Evolutionary conservation across 768 basidiomycete species (phyloP).

Genomic region (Boletus rufocinnamomeus): DNA sequence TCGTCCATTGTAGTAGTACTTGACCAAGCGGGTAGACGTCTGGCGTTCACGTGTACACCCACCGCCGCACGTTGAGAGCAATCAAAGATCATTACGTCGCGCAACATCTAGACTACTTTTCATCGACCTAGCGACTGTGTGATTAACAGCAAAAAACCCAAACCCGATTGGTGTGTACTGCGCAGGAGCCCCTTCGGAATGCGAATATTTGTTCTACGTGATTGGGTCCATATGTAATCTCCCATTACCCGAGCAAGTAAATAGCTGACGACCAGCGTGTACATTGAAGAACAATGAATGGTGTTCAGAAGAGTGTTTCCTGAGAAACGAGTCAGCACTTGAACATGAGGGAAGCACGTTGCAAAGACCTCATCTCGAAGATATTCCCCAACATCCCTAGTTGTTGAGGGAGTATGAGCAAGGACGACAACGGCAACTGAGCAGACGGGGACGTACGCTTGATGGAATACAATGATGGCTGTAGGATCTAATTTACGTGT

Average conservation of each 20-base stretch:
- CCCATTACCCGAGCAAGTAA: slow-evolving; percentile 26
- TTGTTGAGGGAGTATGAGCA: slow-evolving; percentile 5
- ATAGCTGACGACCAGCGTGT: slow-evolving; percentile 7
- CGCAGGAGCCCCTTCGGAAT: neutral
- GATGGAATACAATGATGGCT: slow-evolving; percentile 96
- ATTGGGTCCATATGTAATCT: slow-evolving; percentile 12
- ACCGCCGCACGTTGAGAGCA: neutral
- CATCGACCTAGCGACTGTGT: slow-evolving; percentile 11
- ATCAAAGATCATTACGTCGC: slow-evolving; percentile 3
- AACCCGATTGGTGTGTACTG: slow-evolving; percentile 31
- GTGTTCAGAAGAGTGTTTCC: slow-evolving; percentile 75
- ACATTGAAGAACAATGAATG: neutral
- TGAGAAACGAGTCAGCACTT: slow-evolving; percentile 31
- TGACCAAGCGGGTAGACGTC: neutral
- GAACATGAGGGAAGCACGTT: neutral
- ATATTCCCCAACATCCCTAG: slow-evolving; percentile 96
- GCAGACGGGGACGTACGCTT: slow-evolving; percentile 59
- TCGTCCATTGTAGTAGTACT: slow-evolving; percentile 37
- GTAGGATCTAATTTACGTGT: slow-evolving; percentile 97
- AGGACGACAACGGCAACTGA: neutral
- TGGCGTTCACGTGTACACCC: slow-evolving; percentile 4
- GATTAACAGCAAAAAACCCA: slow-evolving; percentile 45
- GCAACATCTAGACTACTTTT: slow-evolving; percentile 35
- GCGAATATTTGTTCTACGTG: slow-evolving; percentile 6
- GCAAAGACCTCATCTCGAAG: slow-evolving; percentile 85